phyloP scores from a whole-genome alignment of 2,329 filamentous ascomycete genomes.

The Raffaelea deltoideospora region DNA sequence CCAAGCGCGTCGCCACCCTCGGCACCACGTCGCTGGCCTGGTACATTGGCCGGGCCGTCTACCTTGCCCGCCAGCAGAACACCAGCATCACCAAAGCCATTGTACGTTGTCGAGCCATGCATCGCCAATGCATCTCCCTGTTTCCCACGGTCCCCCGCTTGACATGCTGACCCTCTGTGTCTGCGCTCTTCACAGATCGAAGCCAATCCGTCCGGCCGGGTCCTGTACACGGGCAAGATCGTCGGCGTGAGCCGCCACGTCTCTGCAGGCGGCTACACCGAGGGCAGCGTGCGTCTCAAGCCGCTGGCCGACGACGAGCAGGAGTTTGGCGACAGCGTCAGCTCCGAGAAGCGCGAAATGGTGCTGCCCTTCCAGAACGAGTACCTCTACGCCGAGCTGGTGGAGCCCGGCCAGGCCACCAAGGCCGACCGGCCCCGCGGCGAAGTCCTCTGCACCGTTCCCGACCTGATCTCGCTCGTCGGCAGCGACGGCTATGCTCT shows the following conservation, averaged over 20 bases:
- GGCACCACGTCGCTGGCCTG: constrained; percentile 22
- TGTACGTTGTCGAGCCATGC: no score
- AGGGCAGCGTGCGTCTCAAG: not conserved
- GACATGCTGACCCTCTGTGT: no score
- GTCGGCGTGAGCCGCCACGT: constrained; percentile 20
- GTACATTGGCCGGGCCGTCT: constrained; percentile 26
- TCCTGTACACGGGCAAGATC: constrained; percentile 37
- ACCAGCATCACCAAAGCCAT: constrained; percentile 30
- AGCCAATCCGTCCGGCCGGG: constrained; percentile 27
- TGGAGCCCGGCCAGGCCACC: constrained; percentile 2
- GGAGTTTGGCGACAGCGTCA: not conserved
- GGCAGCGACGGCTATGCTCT: not conserved
- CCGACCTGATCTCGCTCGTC: not conserved
- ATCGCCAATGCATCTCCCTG: no score
- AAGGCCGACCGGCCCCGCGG: constrained; percentile 12
- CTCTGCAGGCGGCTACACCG: not conserved
- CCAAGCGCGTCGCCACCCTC: constrained; percentile 15
- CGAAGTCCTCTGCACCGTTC: constrained; percentile 2
- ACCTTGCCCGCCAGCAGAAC: constrained; percentile 25
- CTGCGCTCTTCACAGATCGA: constrained; percentile 14
- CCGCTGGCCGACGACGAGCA: not conserved
- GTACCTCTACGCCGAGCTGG: constrained; percentile 12
- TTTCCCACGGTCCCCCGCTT: no score
- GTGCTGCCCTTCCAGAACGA: constrained; percentile 2
- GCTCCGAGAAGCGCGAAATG: not conserved